Base-by-base conservation (phyloP, 1,284 basidiomycete genomes). In the Sanghuangporus weigelae region DNA sequence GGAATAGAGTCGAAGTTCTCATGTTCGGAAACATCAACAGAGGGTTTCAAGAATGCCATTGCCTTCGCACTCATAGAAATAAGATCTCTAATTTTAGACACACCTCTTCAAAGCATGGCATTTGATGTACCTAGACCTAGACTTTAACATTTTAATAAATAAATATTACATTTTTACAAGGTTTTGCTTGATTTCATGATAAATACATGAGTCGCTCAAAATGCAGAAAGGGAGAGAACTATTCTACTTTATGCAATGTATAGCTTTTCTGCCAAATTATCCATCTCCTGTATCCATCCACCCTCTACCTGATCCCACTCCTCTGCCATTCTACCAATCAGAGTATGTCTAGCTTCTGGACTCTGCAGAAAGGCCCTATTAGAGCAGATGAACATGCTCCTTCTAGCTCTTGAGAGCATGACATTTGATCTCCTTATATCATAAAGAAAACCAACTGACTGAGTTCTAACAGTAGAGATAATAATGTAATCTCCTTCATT, bases 1-100 rank as follows among this genome's bases (percentile, higher is more conserved):
- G 96, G 96, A 2, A 89, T 98, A 72, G 96, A 98, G 76, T 92
- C 90, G 62, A 98, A 98, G 75, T 78, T 82, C 68, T 90, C 90
- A 7, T 86, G 81, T 69, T 72, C 81, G 6, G 73, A 77, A 40
- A 95, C 93, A 31, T 92, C 90, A 35, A 96, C 95, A 10, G 77
- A 81, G 10, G 64, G 67, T 31, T 93, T 97, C 74, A 87, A 91
- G 70, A 71, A 80, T 64, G 83, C 85, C 54, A 75, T 98, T 58
- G 76, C 78, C n/a, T 79, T 84, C 63, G 86, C 90, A 16, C 75
- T 98, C 67, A 72, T 80, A 63, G 89, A 93, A 69, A 92, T 98
- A 86, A 81, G 80, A 66, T 69, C 71, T 36, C 40, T 55, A 38
- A 11, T 59, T 53, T 39, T 54, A 8, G 36, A 42, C 31, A 11